These are phyloP conservation scores for Teratosphaeriaceae sp. DNA, from an alignment of 2,329 filamentous ascomycete species.

Conservation along the genomic window DNA sequence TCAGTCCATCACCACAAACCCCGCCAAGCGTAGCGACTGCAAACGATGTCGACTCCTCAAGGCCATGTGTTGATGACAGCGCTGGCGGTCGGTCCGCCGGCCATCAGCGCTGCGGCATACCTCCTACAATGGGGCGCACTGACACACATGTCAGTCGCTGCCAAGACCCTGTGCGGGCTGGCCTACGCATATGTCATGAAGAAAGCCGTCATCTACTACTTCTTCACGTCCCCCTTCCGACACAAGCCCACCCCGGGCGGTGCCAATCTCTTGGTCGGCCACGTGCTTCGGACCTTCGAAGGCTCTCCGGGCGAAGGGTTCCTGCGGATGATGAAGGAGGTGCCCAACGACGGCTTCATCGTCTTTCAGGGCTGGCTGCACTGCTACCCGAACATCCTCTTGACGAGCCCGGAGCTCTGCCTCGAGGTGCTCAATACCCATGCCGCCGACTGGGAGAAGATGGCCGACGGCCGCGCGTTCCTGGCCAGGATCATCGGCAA, in stretches of 20 bases:
- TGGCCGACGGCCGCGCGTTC: slow-evolving; percentile 35
- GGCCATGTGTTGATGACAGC: background rate
- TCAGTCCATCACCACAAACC: no score
- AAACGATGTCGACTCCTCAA: background rate
- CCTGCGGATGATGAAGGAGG: slow-evolving; percentile 31
- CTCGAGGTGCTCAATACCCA: slow-evolving; percentile 48
- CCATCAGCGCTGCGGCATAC: background rate
- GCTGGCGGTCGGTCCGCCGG: background rate
- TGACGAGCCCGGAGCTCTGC: slow-evolving; percentile 36
- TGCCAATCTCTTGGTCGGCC: slow-evolving; percentile 27
- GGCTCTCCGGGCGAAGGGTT: slow-evolving; percentile 29
- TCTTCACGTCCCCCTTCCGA: slow-evolving; percentile 33
- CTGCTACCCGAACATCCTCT: slow-evolving; percentile 28
- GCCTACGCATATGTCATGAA: slow-evolving; percentile 9
- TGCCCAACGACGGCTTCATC: slow-evolving; percentile 36
- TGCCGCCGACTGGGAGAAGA: slow-evolving; percentile 50
- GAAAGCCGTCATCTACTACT: slow-evolving; percentile 28
- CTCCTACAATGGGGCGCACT: background rate
- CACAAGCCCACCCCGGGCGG: slow-evolving; percentile 32
- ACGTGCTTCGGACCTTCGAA: slow-evolving; percentile 31
- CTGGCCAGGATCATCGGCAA: slow-evolving; percentile 45
- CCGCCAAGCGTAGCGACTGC: no score
- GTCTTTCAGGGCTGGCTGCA: slow-evolving; percentile 34
- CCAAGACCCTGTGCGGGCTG: background rate
- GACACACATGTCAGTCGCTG: background rate